Conservation (phyloP, 306 rosid species). For the Gynostemma pentaphyllum region DNA sequence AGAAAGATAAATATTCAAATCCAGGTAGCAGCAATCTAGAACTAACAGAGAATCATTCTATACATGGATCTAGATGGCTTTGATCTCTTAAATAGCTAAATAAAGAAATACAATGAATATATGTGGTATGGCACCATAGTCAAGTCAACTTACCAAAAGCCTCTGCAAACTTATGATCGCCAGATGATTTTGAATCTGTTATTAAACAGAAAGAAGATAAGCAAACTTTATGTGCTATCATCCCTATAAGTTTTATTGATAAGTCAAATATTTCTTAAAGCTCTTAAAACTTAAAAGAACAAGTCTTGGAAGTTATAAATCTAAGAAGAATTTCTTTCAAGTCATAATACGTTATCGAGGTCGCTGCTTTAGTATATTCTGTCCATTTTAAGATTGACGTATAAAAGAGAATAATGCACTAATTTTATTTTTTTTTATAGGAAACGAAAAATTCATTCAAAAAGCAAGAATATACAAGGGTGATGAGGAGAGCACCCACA, state of each 20-base stretch:
- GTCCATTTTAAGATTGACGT: background rate
- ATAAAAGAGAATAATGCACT: background rate
- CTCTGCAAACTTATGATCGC: constrained; percentile 70
- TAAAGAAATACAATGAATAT: constrained; percentile 4
- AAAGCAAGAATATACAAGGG: too few relatives aligned
- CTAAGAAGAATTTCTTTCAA: background rate
- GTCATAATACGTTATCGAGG: background rate
- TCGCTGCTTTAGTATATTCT: background rate
- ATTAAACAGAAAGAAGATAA: constrained; percentile 10
- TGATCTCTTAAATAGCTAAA: background rate
- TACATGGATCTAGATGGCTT: background rate
- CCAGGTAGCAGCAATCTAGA: too few relatives aligned
- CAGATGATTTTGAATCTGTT: constrained; percentile 73
- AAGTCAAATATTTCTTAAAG: background rate
- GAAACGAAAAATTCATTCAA: too few relatives aligned
- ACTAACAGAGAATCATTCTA: background rate
- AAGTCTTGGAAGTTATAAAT: background rate
- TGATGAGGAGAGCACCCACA: too few relatives aligned
- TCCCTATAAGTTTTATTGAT: constrained; percentile 3
- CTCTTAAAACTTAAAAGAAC: background rate
- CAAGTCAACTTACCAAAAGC: constrained; percentile 61
- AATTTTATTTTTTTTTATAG: too few relatives aligned
- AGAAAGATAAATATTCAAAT: too few relatives aligned
- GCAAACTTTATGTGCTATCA: constrained; percentile 7
- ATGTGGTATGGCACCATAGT: constrained; percentile 8